Evolutionary conservation across 139 green algal genomes (phyloP).

Genomic region (Trebouxia sp.): DNA sequence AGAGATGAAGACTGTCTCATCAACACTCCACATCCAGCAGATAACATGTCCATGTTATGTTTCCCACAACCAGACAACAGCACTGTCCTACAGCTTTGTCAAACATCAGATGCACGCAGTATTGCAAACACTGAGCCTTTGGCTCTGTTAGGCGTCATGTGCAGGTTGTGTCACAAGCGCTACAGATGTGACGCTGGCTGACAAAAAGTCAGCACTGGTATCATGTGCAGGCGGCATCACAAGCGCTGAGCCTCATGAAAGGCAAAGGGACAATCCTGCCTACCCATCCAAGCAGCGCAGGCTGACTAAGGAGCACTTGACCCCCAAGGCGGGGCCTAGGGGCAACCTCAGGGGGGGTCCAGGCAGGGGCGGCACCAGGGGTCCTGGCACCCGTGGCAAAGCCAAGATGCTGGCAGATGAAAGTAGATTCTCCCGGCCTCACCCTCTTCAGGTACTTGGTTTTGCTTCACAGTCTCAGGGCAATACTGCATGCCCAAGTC

Average conservation of each 20-base stretch:
- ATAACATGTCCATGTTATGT: too few species aligned
- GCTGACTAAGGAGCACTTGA: neutral
- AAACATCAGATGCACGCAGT: too few species aligned
- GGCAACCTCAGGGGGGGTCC: neutral
- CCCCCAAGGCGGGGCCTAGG: neutral
- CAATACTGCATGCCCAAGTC: too few species aligned
- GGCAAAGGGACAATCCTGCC: neutral
- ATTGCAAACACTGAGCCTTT: too few species aligned
- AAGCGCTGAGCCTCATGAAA: neutral
- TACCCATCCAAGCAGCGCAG: slow-evolving; percentile 2
- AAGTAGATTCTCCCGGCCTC: slow-evolving; percentile 18
- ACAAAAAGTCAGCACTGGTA: neutral
- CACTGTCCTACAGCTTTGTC: too few species aligned
- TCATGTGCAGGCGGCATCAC: neutral
- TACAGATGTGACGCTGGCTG: neutral
- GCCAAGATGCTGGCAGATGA: slow-evolving; percentile 12
- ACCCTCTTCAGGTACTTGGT: neutral
- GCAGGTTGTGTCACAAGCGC: too few species aligned
- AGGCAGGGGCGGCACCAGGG: slow-evolving; percentile 8
- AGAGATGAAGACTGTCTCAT: too few species aligned
- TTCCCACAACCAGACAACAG: too few species aligned
- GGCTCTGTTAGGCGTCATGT: too few species aligned
- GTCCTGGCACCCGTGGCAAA: neutral
- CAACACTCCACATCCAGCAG: too few species aligned
- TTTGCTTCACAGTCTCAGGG: too few species aligned